Conservation (phyloP, 192 early-diverging fungal species). For the Cladochytrium replicatum region DNA sequence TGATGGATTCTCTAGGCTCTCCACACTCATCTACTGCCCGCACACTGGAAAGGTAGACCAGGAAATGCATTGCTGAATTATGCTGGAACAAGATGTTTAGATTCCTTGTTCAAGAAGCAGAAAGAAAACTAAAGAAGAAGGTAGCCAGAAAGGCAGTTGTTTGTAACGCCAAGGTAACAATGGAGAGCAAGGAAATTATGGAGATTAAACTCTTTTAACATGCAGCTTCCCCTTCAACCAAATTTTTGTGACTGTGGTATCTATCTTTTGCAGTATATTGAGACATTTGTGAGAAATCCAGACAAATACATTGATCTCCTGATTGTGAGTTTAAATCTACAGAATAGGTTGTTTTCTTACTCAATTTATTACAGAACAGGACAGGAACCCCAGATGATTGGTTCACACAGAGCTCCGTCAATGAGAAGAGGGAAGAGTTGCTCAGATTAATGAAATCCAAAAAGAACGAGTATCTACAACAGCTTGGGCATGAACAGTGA, state of each 20-base stretch:
- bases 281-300: conserved; percentile 52
- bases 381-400: too few relatives aligned
- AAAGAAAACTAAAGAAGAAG: conserved; percentile 31
- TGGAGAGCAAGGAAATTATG: not conserved
- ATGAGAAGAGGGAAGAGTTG: too few relatives aligned
- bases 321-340: conserved; percentile 22
- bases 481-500: too few relatives aligned
- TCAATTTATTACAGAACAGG: too few relatives aligned
- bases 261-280: conserved; percentile 70
- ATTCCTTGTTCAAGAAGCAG: conserved; percentile 47
- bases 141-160: conserved; percentile 12
- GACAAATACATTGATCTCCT: conserved; percentile 23
- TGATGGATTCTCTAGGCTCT: conserved; percentile 54
- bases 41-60: conserved; percentile 26
- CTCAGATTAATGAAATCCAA: too few relatives aligned
- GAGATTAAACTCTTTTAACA: conserved; percentile 2
- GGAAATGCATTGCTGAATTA: conserved; percentile 14
- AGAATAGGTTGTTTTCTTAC: too few relatives aligned
- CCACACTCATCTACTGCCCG: conserved; percentile 30
- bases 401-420: too few relatives aligned
- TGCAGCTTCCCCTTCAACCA: conserved; percentile 54
- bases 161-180: conserved; percentile 45
- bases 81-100: conserved; percentile 27
- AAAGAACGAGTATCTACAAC: too few relatives aligned
- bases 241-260: conserved; percentile 87